Percentiles rank a stretch among this genome's conserved stretches.
Evolutionary conservation across 2,329 filamentous ascomycete species (phyloP).

Genomic region (Fusarium sp.): DNA sequence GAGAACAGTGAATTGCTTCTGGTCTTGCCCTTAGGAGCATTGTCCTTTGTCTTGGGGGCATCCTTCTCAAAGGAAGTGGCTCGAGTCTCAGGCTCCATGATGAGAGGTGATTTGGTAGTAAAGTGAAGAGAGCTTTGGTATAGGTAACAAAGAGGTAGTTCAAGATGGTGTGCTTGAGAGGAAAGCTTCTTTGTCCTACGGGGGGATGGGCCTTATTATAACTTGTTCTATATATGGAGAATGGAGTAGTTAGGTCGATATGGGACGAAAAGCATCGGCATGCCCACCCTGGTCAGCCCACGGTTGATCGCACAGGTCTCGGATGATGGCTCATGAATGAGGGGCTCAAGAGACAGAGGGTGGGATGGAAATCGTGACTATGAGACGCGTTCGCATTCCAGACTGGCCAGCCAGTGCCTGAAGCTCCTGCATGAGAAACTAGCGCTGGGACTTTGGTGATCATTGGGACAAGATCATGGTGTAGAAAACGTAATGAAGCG

Average conservation of each 20-base stretch:
- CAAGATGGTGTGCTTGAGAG: slow-evolving; percentile 26
- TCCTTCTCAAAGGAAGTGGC: slow-evolving; percentile 47
- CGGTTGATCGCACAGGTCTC: slow-evolving; percentile 34
- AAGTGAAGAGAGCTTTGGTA: slow-evolving; percentile 4
- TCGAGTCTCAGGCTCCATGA: slow-evolving; percentile 43
- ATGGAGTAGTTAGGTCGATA: slow-evolving; percentile 10
- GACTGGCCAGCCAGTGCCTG: slow-evolving; percentile 42
- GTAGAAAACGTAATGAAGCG: slow-evolving; percentile 45
- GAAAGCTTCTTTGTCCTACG: slow-evolving; percentile 31
- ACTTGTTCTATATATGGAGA: slow-evolving; percentile 30
- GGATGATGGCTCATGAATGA: slow-evolving; percentile 29
- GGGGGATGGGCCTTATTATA: slow-evolving; percentile 42
- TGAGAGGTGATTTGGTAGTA: slow-evolving; percentile 6
- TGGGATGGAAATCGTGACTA: slow-evolving; percentile 46
- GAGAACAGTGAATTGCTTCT: slow-evolving; percentile 45
- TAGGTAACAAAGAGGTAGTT: slow-evolving; percentile 29
- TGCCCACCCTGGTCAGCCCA: slow-evolving; percentile 32
- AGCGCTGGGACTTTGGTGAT: slow-evolving; percentile 40
- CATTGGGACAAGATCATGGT: slow-evolving; percentile 32
- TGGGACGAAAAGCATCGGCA: slow-evolving; percentile 27
- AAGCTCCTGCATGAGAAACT: slow-evolving; percentile 38
- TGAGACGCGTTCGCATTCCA: slow-evolving; percentile 44
- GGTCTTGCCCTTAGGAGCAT: slow-evolving; percentile 38
- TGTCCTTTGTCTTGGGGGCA: slow-evolving; percentile 44
- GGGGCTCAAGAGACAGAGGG: slow-evolving; percentile 34